Base-by-base conservation (phyloP, 176 grass and related monocot genomes). In the Rhynchospora tenuis region DNA sequence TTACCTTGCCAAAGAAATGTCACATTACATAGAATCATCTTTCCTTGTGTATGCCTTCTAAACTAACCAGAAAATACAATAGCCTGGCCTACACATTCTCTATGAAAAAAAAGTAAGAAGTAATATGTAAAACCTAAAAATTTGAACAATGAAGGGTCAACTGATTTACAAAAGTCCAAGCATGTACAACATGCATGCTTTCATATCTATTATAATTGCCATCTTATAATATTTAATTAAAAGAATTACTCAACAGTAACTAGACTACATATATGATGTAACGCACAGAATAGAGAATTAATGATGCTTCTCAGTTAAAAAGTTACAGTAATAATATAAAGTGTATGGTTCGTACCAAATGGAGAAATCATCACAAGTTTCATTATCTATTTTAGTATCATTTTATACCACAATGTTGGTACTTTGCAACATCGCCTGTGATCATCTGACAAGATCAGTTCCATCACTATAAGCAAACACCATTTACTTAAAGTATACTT, bases 331-430 rank as follows among this genome's bases (percentile, higher is more conserved):
- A 4, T 23, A 73, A 73, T 31, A 31, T 26, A 29, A 55, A 54
- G 22, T 54, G 46, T 54, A 54, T 6, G 6, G 24, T 74, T 19
- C 38, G 89, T 91, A 97, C 94, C 91, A 90, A 17, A 97, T 81
- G 78, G 91, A 93, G 83, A 97, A 97, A 87, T 97, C 91, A n/a
- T 87, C 33, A 38, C 94, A 97, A 22, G 80, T 61, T 55, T 88
- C 81, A 77, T 47, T 76, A 23, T 74, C 64, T 48, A 44, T 20
- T 27, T 73, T 64, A 38, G 28, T 69, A 82, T 22, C 86, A 83
- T 48, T 54, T 78, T 86, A 59, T 83, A 64, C 22, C 19, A 38
- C 48, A 80, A 82, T 46, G 78, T 64, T 56, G 20, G 56, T 74
- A 76, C 8, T 66, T 58, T 52, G 86, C 38, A 46, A 61, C 63